Evolutionary conservation across 2,329 filamentous ascomycete genomes (phyloP).

Genomic region (Apiospora phragmitis): DNA sequence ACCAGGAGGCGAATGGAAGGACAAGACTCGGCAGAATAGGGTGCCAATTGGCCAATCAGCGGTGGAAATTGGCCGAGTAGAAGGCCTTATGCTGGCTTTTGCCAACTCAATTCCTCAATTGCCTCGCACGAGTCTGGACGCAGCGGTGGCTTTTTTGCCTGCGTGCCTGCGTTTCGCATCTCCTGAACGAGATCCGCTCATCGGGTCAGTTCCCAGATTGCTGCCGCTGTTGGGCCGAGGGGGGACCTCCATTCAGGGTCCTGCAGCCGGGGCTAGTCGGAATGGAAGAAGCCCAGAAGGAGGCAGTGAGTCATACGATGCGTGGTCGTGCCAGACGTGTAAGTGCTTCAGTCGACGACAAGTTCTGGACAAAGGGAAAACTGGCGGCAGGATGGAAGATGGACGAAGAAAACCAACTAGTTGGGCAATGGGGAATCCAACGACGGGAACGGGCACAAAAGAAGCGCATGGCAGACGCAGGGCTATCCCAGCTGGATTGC

Average conservation of each 20-base stretch:
- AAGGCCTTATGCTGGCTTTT: not conserved
- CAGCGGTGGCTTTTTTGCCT: not conserved
- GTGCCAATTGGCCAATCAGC: constrained; percentile 1
- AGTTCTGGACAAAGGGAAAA: not conserved
- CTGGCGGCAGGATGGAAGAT: not conserved
- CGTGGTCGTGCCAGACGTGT: not conserved
- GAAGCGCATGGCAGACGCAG: not conserved
- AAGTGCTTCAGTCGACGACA: not conserved
- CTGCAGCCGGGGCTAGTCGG: not conserved
- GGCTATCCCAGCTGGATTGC: not conserved
- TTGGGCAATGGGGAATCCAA: not conserved
- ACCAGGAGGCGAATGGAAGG: not conserved
- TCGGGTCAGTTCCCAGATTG: not conserved
- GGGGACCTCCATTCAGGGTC: not conserved
- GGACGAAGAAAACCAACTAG: not conserved
- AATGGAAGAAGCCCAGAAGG: not conserved
- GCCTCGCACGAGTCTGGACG: not conserved
- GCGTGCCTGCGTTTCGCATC: not conserved
- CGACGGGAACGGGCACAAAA: not conserved
- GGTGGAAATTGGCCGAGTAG: not conserved
- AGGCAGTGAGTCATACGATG: constrained; percentile 5
- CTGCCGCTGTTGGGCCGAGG: constrained; percentile 3
- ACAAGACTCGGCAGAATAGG: not conserved
- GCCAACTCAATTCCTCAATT: not conserved
- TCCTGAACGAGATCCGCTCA: constrained; percentile 6